Base-by-base conservation (phyloP, 2,329 filamentous ascomycete species). In the Neonectria hederae region DNA sequence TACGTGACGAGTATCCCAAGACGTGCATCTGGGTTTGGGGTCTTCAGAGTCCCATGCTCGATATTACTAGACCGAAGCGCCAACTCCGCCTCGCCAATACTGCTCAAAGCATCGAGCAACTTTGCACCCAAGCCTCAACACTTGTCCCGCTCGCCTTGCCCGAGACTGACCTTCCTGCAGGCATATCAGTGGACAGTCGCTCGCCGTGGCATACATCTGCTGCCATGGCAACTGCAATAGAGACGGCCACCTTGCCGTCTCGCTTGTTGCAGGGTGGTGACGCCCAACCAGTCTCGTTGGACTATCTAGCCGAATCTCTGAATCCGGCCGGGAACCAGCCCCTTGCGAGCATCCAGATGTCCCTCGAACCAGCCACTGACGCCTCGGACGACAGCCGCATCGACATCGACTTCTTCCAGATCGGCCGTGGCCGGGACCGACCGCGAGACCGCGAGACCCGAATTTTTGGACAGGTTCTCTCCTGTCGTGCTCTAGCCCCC, bases 1-100 rank as follows among this genome's bases (percentile, higher is more conserved):
- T 99, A 62, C 83, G 92, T 65, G 96, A 99, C 75, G 96, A 99
- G 76, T 95, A 94, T 76, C 93, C 93, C 30, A 98, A 97, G 81
- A 87, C 89, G 35, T 89, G 89, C 54, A 87, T 97, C 32, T 97
- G 93, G 92, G 86, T 94, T 13, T 98, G 94, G 90, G 94, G 91
- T 0, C 77, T 94, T 22, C 91, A 97, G 76, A 89, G 90, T 60
- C 81, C 81, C 1, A 81, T 84, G 43, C 81, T 78, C 53, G 85
- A 82, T 46, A 80, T 84, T 30, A 79, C 84, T 42, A 82, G 87
- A 72, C 88, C 90, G 76, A 77, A 77, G 62, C 73, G 78, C 28
- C 75, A 76, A 54, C 81, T 90, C 45, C 87, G 90, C 62, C 83
- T 92, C 21, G 85, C 88, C 52, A 97, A 97, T 77, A 87, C 88